Evolutionary conservation across 192 early-diverging fungal species (phyloP).

Genomic region (Mortierella hygrophila): DNA sequence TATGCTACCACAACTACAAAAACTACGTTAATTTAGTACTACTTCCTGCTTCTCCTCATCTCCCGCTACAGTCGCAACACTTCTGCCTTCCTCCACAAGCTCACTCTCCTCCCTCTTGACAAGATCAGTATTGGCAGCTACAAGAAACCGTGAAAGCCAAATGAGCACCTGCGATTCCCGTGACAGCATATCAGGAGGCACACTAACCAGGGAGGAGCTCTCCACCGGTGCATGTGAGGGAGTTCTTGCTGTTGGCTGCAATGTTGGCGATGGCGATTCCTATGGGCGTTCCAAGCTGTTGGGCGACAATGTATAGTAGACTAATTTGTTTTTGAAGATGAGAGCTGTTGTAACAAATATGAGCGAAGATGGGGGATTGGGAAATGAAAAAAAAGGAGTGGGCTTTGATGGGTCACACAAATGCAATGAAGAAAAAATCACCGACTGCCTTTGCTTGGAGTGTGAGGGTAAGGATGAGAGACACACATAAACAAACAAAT

Average conservation of each 20-base stretch:
- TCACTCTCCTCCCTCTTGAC: background rate
- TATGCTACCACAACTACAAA: too few species aligned
- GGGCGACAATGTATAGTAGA: conserved; percentile 36
- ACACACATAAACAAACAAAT: background rate
- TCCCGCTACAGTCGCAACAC: background rate
- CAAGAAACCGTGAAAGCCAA: conserved; percentile 12
- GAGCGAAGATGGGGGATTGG: background rate
- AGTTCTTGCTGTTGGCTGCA: conserved; percentile 38
- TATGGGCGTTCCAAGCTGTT: conserved; percentile 53
- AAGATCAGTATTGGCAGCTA: conserved; percentile 27
- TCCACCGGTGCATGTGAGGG: background rate
- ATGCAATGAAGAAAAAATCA: background rate
- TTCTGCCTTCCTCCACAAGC: background rate
- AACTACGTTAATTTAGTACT: too few species aligned
- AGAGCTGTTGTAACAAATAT: background rate
- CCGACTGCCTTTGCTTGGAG: background rate
- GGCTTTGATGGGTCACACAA: background rate
- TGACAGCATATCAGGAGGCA: conserved; percentile 35
- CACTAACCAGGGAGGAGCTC: conserved; percentile 38
- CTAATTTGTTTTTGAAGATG: conserved; percentile 7
- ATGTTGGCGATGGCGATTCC: conserved; percentile 55
- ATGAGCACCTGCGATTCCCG: conserved; percentile 18
- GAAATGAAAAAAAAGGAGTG: background rate
- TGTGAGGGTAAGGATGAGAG: background rate
- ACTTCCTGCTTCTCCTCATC: too few species aligned